Evolutionary conservation across 2,329 filamentous ascomycete genomes (phyloP).

Genomic region (Fusarium musae): DNA sequence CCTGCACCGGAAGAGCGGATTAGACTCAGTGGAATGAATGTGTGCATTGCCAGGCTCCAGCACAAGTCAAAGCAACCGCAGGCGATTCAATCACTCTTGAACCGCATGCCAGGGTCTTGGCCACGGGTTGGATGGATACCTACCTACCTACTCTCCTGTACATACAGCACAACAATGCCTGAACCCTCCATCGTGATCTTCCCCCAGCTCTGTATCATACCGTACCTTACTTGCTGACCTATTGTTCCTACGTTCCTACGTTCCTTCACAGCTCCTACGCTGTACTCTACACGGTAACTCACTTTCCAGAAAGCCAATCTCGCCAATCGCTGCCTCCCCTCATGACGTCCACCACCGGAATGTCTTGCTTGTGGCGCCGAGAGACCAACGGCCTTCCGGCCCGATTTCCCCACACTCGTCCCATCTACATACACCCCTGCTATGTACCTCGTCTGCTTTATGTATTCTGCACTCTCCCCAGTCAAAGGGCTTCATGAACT

Average conservation of each 20-base stretch:
- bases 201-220: neutral
- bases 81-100: neutral
- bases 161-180: neutral
- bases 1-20: conserved; percentile 24
- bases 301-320: conserved; percentile 4
- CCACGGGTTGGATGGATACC: neutral
- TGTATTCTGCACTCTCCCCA: conserved; percentile 13
- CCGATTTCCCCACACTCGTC: conserved; percentile 45
- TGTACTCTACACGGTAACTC: neutral
- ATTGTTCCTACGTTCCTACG: neutral
- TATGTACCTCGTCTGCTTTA: neutral
- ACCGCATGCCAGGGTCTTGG: neutral
- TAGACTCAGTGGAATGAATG: conserved; percentile 10
- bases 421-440: conserved; percentile 20
- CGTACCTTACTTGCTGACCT: conserved; percentile 6
- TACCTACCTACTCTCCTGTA: neutral
- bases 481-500: conserved; percentile 11
- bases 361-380: conserved; percentile 41
- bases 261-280: neutral
- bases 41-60: conserved; percentile 9
- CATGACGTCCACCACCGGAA: conserved; percentile 40
- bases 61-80: conserved; percentile 3
- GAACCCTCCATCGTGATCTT: neutral
- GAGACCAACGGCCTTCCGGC: conserved; percentile 35
- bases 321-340: conserved; percentile 12